These are phyloP conservation scores for Datisca glomerata DNA, from an alignment of 306 rosid species.

Conservation along the genomic window DNA sequence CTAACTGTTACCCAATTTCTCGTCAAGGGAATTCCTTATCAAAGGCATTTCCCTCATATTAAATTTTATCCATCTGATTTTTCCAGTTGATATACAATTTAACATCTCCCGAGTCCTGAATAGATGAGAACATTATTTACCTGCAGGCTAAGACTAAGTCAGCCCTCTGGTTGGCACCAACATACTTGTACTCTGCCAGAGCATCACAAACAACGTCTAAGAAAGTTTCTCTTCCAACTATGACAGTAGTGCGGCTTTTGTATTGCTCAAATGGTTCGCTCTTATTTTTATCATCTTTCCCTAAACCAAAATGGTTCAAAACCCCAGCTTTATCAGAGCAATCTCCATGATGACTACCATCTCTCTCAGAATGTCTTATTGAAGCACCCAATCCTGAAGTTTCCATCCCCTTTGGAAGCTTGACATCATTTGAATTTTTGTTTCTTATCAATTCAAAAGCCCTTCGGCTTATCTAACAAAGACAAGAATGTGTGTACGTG, in stretches of 20 bases:
- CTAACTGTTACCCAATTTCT: too few species aligned
- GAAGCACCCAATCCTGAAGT: too few species aligned
- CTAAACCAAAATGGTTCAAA: conserved; percentile 19
- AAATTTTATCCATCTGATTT: too few species aligned
- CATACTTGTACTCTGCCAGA: conserved; percentile 77
- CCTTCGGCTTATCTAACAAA: conserved; percentile 68
- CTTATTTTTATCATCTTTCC: conserved; percentile 23
- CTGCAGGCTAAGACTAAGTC: conserved; percentile 88
- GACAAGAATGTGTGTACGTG: conserved; percentile 9
- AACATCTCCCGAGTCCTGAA: too few species aligned
- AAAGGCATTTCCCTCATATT: too few species aligned
- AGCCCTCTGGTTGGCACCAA: conserved; percentile 86
- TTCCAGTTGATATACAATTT: too few species aligned
- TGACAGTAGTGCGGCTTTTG: conserved; percentile 64
- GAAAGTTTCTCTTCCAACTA: conserved; percentile 49
- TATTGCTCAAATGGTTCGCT: conserved; percentile 67
- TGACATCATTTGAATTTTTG: conserved; percentile 18
- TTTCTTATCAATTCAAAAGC: conserved; percentile 59
- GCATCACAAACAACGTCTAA: conserved; percentile 71
- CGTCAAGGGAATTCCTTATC: too few species aligned
- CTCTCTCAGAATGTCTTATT: conserved; percentile 16
- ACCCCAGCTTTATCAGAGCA: conserved; percentile 21
- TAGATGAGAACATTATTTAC: too few species aligned
- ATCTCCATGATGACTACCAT: conserved; percentile 9
- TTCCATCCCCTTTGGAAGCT: conserved; percentile 31